Conservation (phyloP, 2,329 filamentous ascomycete species). For the Nigrospora osmanthi region DNA sequence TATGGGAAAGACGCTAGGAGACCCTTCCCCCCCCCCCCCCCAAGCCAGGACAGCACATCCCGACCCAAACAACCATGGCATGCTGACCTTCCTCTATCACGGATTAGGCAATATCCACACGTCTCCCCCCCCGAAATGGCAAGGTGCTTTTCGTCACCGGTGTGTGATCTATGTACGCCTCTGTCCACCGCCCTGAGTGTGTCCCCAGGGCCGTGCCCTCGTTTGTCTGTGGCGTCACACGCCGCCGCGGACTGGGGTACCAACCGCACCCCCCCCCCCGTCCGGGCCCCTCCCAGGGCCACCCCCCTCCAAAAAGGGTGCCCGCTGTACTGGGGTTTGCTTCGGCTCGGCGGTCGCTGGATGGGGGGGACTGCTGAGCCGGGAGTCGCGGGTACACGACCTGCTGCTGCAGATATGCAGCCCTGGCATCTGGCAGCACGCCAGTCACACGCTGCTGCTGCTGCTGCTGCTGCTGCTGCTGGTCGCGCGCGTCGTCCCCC, state of each 20-base stretch:
- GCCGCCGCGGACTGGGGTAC: conserved; percentile 7
- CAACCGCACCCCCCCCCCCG: conserved; percentile 3
- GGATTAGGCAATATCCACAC: conserved; percentile 26
- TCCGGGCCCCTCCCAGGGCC: conserved; percentile 5
- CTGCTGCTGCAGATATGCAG: background rate
- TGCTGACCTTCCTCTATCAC: conserved; percentile 16
- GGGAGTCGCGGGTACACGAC: too few relatives aligned
- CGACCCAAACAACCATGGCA: conserved; percentile 6
- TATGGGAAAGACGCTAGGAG: background rate
- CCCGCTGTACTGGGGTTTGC: too few relatives aligned
- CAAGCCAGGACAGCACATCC: conserved; percentile 13
- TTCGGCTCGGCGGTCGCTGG: too few relatives aligned
- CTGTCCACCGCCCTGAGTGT: conserved; percentile 19
- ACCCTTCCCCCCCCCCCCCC: conserved; percentile 4
- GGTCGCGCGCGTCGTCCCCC: conserved; percentile 10
- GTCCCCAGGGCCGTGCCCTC: conserved; percentile 14
- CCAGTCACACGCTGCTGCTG: conserved; percentile 19
- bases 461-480: too few relatives aligned
- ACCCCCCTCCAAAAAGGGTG: background rate
- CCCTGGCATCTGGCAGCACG: conserved; percentile 10
- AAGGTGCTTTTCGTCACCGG: conserved; percentile 18
- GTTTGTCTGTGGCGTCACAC: background rate
- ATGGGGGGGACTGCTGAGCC: too few relatives aligned
- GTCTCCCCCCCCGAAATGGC: conserved; percentile 20
- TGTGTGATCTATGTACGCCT: conserved; percentile 15